Evolutionary conservation across 345 rosid species (phyloP), one percentile per base, ranked within the genome.

Genomic region (Firmiana major): DNA sequence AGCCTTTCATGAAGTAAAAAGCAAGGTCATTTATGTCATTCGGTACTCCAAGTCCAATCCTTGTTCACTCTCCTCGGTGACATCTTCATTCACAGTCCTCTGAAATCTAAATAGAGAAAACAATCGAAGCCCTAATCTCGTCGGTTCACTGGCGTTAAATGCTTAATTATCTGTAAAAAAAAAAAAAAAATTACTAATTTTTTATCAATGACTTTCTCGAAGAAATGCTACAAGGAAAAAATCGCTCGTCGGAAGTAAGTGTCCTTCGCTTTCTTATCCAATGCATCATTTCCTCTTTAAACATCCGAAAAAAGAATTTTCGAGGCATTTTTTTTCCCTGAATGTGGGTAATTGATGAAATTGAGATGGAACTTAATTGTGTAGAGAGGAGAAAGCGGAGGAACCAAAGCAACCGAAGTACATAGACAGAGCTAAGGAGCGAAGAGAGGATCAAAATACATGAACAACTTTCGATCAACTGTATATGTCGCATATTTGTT

Each of bases 371-470:
- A 63, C 64, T 57, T 38, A 48, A 34, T 74, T 79, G n/a, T 67
- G 68, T 85, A 94, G 97, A 88, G 98, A 95, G 77, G 99, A 92
- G 89, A 95, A 95, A 75, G 68, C 88, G 48, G 98, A 95, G 49
- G 98, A 93, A 53, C 87, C 91, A 7, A 98, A 93, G 73, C 76
- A 68, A 22, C 97, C 87, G 15, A 90, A 86, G 83, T 93, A 95
- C 75, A 85, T 97, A 80, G 99, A 93, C 83, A 90, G 99, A n/a
- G 99, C 99, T 0, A 95, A 92, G 83, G 99, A 93, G 87, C 86
- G 99, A 69, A 84, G 99, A 77, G 99, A 95, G 76, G 97, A 95
- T 81, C 99, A 95, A 59, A 95, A 95, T 82, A 98, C 42, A 36
- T n/a, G n/a, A n/a, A n/a, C n/a, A 28, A 26, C 7, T 26, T 68